phyloP scores from a whole-genome alignment of 805 yeast genomes.

The Starmerella riodocensis region DNA sequence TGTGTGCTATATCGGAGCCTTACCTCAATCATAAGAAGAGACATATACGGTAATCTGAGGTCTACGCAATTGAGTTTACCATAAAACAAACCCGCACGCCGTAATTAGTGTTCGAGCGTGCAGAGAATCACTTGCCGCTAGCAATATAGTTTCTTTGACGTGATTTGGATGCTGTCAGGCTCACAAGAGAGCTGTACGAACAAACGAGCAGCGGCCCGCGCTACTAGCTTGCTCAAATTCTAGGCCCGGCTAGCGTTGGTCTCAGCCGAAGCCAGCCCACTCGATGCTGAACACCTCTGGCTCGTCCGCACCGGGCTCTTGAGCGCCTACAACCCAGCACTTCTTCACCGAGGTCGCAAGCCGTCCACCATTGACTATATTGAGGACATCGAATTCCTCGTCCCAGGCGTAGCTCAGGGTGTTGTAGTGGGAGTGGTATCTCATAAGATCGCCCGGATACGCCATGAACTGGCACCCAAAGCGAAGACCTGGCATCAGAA shows the following conservation, averaged over 20 bases:
- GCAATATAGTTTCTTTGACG: no score
- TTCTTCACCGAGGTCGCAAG: conserved; percentile 88
- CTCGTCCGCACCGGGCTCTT: conserved; percentile 24
- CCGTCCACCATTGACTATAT: conserved; percentile 73
- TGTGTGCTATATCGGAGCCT: no score
- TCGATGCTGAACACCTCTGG: conserved; percentile 51
- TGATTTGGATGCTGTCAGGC: no score
- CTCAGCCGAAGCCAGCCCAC: conserved; percentile 94
- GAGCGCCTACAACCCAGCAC: conserved; percentile 45
- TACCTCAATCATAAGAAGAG: no score
- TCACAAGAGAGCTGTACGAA: no score
- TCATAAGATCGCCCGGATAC: conserved; percentile 88
- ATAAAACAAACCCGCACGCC: neutral
- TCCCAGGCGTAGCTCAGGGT: conserved; percentile 41
- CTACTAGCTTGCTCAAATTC: neutral
- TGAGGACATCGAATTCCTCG: conserved; percentile 42
- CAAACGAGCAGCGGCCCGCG: no score
- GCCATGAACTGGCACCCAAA: conserved; percentile 84
- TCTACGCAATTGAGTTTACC: neutral
- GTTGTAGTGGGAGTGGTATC: conserved; percentile 78
- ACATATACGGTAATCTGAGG: no score
- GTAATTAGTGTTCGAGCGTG: no score
- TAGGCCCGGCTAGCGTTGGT: neutral
- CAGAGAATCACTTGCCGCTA: no score
- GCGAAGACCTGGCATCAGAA: conserved; percentile 69